Conservation (phyloP, 2,329 filamentous ascomycete genomes). For the Diaporthe sp. region DNA sequence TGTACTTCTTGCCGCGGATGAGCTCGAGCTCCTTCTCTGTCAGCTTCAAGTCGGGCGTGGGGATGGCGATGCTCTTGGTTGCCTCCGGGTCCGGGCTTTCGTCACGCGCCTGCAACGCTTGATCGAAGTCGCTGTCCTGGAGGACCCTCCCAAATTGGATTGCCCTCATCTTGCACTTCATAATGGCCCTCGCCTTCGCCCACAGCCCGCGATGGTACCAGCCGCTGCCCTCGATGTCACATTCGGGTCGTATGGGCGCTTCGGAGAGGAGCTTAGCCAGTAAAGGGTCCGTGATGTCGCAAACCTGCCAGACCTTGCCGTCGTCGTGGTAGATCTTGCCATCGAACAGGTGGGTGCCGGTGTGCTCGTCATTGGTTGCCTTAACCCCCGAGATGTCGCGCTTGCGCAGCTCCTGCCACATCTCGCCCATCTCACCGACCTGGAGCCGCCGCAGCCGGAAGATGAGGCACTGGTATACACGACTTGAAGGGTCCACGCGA, state of each 20-base stretch:
- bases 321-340: slow-evolving; percentile 81
- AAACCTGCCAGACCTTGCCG: slow-evolving; percentile 94
- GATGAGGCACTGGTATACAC: slow-evolving; percentile 89
- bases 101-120: slow-evolving; percentile 55
- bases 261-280: slow-evolving; percentile 76
- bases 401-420: slow-evolving; percentile 64
- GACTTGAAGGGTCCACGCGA: slow-evolving; percentile 80
- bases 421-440: slow-evolving; percentile 60
- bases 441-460: slow-evolving; percentile 78
- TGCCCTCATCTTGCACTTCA: slow-evolving; percentile 86
- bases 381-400: slow-evolving; percentile 48
- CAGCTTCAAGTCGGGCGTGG: slow-evolving; percentile 56
- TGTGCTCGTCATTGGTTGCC: slow-evolving; percentile 46
- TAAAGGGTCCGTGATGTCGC: slow-evolving; percentile 88
- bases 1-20: slow-evolving; percentile 52
- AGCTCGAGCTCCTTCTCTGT: slow-evolving; percentile 54
- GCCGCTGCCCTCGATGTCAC: slow-evolving; percentile 76
- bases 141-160: slow-evolving; percentile 71
- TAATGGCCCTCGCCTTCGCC: slow-evolving; percentile 86
- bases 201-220: slow-evolving; percentile 89
- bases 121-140: slow-evolving; percentile 61
- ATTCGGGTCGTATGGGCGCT: slow-evolving; percentile 69
- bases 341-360: slow-evolving; percentile 81
- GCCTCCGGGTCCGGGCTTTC: slow-evolving; percentile 49
- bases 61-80: slow-evolving; percentile 52